Percentiles rank a stretch among this genome's conserved stretches.
phyloP scores from a whole-genome alignment of 2,329 filamentous ascomycete species.

The Ophiostoma novo-ulmi region DNA sequence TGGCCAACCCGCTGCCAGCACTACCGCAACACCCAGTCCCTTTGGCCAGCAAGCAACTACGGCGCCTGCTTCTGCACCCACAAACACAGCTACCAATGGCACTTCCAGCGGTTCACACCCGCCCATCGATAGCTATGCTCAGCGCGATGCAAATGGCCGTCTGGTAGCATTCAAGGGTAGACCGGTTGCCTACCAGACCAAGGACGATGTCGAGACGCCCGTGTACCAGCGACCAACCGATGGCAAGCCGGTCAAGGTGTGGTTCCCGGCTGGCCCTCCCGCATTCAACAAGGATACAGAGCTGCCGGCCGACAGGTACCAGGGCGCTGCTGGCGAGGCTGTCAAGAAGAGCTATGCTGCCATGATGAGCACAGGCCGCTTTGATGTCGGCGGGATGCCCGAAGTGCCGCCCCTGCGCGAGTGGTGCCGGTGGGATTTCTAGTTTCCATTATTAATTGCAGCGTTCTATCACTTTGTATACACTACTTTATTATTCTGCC shows the following conservation, averaged over 20 bases:
- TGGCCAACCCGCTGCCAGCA: constrained; percentile 26
- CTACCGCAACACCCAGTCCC: constrained; percentile 25
- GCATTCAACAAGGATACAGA: constrained; percentile 60
- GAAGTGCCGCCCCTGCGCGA: constrained; percentile 72
- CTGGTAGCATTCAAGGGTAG: constrained; percentile 35
- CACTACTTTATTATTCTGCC: not conserved
- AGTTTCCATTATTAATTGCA: not conserved
- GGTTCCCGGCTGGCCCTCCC: constrained; percentile 68
- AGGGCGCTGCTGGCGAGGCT: constrained; percentile 30
- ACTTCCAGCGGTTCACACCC: constrained; percentile 27
- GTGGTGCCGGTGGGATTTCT: constrained; percentile 71
- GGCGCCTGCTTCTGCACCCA: not conserved
- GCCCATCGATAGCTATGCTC: constrained; percentile 31
- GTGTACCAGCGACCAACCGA: constrained; percentile 9
- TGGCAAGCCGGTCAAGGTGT: constrained; percentile 51
- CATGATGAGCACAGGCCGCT: constrained; percentile 61
- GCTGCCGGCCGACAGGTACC: constrained; percentile 47
- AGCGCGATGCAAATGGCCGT: constrained; percentile 28
- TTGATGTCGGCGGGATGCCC: constrained; percentile 68
- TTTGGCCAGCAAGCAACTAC: constrained; percentile 31
- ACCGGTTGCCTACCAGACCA: constrained; percentile 33
- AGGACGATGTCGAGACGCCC: constrained; percentile 37
- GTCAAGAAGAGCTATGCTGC: constrained; percentile 56
- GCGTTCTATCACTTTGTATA: not conserved
- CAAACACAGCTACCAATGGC: not conserved